A percentile compares a stretch with the other conserved stretches of the same genome.
Evolutionary conservation across 768 basidiomycete species (phyloP).

Genomic region (Sporobolomyces phaffii): DNA sequence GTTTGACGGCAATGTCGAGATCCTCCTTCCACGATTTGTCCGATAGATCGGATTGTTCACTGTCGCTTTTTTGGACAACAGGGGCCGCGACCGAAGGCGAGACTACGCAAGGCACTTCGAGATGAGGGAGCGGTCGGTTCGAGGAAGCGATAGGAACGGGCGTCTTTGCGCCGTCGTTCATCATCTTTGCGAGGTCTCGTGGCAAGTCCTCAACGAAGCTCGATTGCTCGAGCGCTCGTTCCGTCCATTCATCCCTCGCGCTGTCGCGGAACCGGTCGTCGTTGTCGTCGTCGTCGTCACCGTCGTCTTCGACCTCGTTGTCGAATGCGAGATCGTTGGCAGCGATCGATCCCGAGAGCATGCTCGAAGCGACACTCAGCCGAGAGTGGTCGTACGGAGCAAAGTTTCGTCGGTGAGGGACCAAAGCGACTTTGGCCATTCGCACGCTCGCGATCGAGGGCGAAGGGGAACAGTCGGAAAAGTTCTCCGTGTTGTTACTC

Average conservation of each 20-base stretch:
- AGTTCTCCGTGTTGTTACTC: conserved; percentile 6
- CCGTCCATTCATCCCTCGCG: conserved; percentile 11
- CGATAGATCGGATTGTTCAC: conserved; percentile 15
- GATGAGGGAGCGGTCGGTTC: neutral
- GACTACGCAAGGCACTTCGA: neutral
- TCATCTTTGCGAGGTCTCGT: conserved; percentile 1
- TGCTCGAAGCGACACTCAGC: conserved; percentile 5
- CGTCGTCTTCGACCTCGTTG: neutral
- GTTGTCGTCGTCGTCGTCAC: conserved; percentile 1
- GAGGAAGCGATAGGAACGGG: neutral
- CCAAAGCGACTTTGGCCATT: conserved; percentile 12
- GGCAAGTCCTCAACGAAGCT: conserved; percentile 18
- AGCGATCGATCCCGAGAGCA: conserved; percentile 23
- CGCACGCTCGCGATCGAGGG: conserved; percentile 26
- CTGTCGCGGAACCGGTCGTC: conserved; percentile 1
- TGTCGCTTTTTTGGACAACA: conserved; percentile 1
- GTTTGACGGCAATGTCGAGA: conserved; percentile 10
- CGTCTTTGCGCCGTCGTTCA: neutral
- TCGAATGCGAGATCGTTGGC: no score
- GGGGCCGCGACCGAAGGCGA: neutral
- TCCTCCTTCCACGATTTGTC: conserved; percentile 18
- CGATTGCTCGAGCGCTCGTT: neutral
- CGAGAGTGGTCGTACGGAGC: neutral
- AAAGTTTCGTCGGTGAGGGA: conserved; percentile 9
- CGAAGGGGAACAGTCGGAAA: conserved; percentile 18